These are phyloP conservation scores for Pseudocercospora vitis DNA, from an alignment of 2,329 filamentous ascomycete species.

Conservation along the genomic window DNA sequence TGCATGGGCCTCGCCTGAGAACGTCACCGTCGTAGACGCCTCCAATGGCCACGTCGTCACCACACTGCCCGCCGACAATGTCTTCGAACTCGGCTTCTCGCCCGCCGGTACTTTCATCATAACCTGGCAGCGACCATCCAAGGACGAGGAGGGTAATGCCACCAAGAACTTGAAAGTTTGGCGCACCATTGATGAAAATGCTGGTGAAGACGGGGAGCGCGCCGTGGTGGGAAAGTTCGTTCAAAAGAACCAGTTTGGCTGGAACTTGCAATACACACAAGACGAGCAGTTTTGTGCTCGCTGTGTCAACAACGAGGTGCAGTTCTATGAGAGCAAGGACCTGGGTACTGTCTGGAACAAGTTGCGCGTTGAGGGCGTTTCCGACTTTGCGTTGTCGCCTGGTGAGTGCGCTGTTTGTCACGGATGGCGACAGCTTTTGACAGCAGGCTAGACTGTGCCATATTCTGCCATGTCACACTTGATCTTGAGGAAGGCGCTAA, in stretches of 20 bases:
- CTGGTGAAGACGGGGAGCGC: conserved; percentile 64
- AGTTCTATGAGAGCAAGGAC: conserved; percentile 90
- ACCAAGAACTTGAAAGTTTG: conserved; percentile 97
- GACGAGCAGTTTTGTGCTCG: conserved; percentile 94
- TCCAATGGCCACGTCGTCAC: conserved; percentile 72
- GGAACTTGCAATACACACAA: conserved; percentile 94
- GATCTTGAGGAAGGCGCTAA: no score
- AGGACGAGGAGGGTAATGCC: conserved; percentile 91
- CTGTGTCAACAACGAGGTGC: conserved; percentile 92
- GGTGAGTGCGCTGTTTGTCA: no score
- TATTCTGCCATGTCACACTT: no score
- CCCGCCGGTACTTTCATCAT: conserved; percentile 89
- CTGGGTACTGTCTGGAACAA: conserved; percentile 91
- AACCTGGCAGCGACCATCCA: conserved; percentile 90
- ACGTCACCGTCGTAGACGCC: conserved; percentile 81
- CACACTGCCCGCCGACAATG: conserved; percentile 73
- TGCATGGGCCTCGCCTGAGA: conserved; percentile 87
- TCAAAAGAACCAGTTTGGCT: conserved; percentile 91
- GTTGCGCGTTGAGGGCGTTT: conserved; percentile 84
- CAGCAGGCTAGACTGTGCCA: no score
- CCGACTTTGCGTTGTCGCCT: conserved; percentile 85
- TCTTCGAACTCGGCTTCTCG: conserved; percentile 94
- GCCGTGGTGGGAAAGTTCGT: conserved; percentile 82
- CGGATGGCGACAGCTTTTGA: no score
- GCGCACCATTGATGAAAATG: conserved; percentile 71